Evolutionary conservation across 805 yeast species (phyloP).

Genomic region (Candida boleticola): DNA sequence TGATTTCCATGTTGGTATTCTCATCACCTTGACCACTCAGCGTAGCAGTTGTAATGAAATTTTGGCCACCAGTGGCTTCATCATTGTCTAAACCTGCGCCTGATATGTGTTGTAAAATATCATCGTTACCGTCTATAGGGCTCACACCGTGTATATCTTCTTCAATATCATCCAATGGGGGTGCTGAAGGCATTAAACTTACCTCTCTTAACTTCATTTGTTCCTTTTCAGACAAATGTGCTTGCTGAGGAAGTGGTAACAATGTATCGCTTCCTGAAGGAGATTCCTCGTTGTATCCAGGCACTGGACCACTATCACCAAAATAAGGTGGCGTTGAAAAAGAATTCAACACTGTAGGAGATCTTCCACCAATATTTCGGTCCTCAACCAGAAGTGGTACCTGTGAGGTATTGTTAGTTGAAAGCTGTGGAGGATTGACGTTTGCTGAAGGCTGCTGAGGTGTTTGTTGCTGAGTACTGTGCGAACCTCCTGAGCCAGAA

Average conservation of each 20-base stretch:
- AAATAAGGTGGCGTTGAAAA: constrained; percentile 31
- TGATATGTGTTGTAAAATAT: constrained; percentile 4
- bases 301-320: constrained; percentile 12
- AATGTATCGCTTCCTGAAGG: constrained; percentile 4
- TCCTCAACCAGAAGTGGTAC: not conserved
- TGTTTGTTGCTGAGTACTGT: not conserved
- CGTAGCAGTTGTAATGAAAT: no score
- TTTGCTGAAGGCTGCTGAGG: constrained; percentile 2
- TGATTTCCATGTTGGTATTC: not conserved
- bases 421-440: constrained; percentile 5
- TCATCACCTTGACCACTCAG: not conserved
- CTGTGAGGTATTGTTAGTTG: not conserved
- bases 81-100: not conserved
- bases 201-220: constrained; percentile 51
- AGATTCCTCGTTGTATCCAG: constrained; percentile 24
- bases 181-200: constrained; percentile 61
- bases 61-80: not conserved
- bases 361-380: constrained; percentile 3
- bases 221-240: constrained; percentile 56
- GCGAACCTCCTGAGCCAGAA: not conserved
- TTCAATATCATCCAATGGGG: constrained; percentile 24
- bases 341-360: constrained; percentile 12
- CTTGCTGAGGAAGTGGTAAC: constrained; percentile 13
- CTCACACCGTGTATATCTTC: constrained; percentile 20
- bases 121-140: constrained; percentile 15